phyloP scores from a whole-genome alignment of 129 eudicot species.

The Saposhnikovia divaricata region DNA sequence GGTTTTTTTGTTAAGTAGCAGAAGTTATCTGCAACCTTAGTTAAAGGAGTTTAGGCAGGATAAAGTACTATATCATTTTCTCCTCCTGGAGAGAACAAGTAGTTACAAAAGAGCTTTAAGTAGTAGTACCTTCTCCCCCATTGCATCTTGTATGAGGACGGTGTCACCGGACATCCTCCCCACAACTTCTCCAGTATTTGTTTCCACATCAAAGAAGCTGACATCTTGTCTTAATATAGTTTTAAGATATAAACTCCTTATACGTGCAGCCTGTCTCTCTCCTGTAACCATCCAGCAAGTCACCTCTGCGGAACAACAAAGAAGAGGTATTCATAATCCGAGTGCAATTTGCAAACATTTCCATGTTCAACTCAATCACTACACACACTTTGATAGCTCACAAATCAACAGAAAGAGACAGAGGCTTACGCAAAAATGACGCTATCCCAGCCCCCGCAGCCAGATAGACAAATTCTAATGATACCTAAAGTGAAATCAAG shows the following conservation, averaged over 20 bases:
- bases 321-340: neutral
- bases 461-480: slow-evolving; percentile 62
- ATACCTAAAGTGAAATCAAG: slow-evolving; percentile 34
- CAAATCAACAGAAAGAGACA: neutral
- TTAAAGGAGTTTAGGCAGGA: neutral
- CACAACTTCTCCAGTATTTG: slow-evolving; percentile 88
- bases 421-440: slow-evolving; percentile 72
- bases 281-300: slow-evolving; percentile 94
- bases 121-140: slow-evolving; percentile 84
- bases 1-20: too few species aligned
- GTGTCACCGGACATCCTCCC: slow-evolving; percentile 99
- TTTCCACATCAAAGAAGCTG: slow-evolving; percentile 84
- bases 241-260: slow-evolving; percentile 65
- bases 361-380: neutral
- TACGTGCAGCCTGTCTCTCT: slow-evolving; percentile 88
- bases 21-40: neutral
- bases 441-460: slow-evolving; percentile 66
- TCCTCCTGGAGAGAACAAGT: neutral
- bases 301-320: slow-evolving; percentile 53
- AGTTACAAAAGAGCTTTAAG: neutral
- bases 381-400: neutral
- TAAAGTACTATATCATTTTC: neutral
- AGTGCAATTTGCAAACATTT: neutral
- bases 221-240: slow-evolving; percentile 88
- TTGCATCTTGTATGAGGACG: slow-evolving; percentile 93